Evolutionary conservation across 768 basidiomycete species (phyloP).

Genomic region (Mycena filopes): DNA sequence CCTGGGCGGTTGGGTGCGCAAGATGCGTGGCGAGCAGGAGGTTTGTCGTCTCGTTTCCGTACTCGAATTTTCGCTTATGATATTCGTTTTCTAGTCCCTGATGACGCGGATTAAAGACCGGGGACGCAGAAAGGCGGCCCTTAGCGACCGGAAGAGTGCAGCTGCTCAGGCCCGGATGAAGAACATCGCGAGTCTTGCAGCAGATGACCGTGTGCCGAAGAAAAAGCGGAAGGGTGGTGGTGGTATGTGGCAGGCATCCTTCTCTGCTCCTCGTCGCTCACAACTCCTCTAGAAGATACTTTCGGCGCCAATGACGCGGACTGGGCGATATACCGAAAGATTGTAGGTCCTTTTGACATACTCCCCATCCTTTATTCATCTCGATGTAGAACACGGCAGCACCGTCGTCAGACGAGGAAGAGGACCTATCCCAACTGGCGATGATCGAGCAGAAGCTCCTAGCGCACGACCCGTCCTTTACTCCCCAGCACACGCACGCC

Average conservation of each 20-base stretch:
- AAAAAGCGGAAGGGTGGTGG: constrained; percentile 87
- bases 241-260: constrained; percentile 66
- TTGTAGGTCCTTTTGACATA: constrained; percentile 60
- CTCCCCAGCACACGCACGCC: constrained; percentile 81
- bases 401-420: constrained; percentile 89
- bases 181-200: constrained; percentile 90
- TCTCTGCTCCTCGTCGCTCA: constrained; percentile 6
- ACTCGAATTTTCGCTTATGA: neutral
- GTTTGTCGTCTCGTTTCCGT: constrained; percentile 48
- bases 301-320: constrained; percentile 96
- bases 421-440: constrained; percentile 80
- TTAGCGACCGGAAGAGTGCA: constrained; percentile 93
- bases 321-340: constrained; percentile 98
- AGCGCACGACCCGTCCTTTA: constrained; percentile 87
- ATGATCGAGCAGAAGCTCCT: constrained; percentile 85
- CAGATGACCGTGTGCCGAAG: constrained; percentile 84
- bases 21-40: constrained; percentile 83
- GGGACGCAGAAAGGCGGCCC: constrained; percentile 81
- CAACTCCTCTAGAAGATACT: constrained; percentile 76
- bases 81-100: constrained; percentile 59
- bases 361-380: neutral
- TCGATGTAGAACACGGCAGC: constrained; percentile 69
- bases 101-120: too few relatives aligned
- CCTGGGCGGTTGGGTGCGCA: constrained; percentile 76
- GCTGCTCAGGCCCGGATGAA: too few relatives aligned